Conservation (phyloP, 192 early-diverging fungal genomes). For the Coemansia sp. region DNA sequence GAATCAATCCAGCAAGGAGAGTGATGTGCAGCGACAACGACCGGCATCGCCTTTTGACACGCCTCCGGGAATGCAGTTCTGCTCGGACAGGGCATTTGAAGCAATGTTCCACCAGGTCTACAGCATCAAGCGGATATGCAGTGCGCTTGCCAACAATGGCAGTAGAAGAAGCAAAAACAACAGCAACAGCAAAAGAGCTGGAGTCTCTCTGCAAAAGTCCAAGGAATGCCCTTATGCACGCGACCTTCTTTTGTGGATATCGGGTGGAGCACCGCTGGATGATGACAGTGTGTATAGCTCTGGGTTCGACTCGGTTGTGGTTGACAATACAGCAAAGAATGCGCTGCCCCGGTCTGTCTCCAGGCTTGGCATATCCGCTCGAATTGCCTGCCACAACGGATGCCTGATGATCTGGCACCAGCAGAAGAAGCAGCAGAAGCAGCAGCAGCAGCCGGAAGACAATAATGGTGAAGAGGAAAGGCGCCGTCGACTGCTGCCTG, state of each 20-base stretch:
- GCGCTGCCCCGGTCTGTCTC: conserved; percentile 23
- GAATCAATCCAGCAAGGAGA: background rate
- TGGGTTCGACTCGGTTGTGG: conserved; percentile 2
- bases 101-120: conserved; percentile 38
- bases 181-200: too few species aligned
- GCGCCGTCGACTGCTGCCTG: too few species aligned
- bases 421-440: background rate
- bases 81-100: background rate
- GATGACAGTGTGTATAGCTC: background rate
- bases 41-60: conserved; percentile 26
- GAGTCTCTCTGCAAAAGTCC: background rate
- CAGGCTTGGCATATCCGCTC: conserved; percentile 26
- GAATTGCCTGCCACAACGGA: conserved; percentile 24
- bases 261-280: background rate
- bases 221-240: background rate
- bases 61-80: background rate
- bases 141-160: background rate
- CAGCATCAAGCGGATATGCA: conserved; percentile 12
- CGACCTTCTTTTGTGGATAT: background rate
- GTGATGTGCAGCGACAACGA: background rate
- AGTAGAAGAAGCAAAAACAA: background rate
- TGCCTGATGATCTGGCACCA: conserved; percentile 17
- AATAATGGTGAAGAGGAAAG: background rate
- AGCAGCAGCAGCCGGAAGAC: background rate
- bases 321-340: conserved; percentile 36